These are phyloP conservation scores for Besnoitia besnoiti DNA, from an alignment of 169 alveolate genomes.

Conservation along the genomic window DNA sequence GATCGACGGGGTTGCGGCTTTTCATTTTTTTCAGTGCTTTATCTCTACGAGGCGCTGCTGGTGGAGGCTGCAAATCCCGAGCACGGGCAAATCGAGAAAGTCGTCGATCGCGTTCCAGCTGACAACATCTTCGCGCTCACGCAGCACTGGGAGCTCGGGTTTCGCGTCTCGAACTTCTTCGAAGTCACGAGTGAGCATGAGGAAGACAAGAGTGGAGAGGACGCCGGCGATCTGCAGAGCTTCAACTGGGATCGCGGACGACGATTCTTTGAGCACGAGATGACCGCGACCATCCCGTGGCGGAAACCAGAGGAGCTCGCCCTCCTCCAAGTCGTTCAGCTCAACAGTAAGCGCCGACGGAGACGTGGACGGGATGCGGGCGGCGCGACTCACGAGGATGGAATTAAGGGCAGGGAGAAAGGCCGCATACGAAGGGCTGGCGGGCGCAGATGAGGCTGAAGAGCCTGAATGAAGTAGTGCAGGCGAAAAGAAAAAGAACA, in stretches of 20 bases:
- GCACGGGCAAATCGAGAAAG: background rate
- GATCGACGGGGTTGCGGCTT: too few relatives aligned
- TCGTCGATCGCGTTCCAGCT: background rate
- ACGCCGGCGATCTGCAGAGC: background rate
- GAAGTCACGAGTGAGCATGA: background rate
- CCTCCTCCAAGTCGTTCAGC: background rate
- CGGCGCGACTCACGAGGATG: too few relatives aligned
- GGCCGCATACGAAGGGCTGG: background rate
- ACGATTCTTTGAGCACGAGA: background rate
- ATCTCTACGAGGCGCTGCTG: slow-evolving; percentile 3
- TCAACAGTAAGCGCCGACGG: background rate
- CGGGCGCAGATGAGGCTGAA: background rate
- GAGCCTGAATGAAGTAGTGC: background rate
- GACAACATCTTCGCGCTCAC: background rate
- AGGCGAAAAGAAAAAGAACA: background rate
- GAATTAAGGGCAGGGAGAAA: background rate
- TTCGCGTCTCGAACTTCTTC: background rate
- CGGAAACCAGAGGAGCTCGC: slow-evolving; percentile 14
- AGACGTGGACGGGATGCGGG: background rate
- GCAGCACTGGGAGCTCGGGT: slow-evolving; percentile 19
- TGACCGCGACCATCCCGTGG: background rate
- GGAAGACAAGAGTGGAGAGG: background rate
- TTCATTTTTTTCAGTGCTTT: background rate
- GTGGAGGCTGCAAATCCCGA: slow-evolving; percentile 9
- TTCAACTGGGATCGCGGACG: background rate